These are phyloP conservation scores for Ailanthus altissimus DNA, from an alignment of 345 rosid genomes.

Conservation along the genomic window DNA sequence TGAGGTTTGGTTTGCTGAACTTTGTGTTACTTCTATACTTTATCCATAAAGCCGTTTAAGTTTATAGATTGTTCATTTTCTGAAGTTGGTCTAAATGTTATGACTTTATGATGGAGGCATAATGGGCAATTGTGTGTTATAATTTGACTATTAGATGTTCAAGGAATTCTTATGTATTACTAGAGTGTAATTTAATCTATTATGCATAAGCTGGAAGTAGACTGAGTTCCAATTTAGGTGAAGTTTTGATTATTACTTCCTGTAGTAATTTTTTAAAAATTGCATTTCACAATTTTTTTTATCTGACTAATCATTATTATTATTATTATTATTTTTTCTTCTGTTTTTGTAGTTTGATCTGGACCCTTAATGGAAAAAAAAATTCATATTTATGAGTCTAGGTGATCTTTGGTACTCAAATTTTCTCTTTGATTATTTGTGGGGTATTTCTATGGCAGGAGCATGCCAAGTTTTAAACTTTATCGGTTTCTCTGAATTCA, in stretches of 20 bases:
- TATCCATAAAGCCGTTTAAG: not conserved
- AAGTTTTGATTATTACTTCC: not conserved
- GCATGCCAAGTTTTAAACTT: not conserved
- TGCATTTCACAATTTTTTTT: not conserved
- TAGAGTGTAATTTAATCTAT: not conserved
- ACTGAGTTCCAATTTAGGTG: not conserved
- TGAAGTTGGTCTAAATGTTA: not conserved
- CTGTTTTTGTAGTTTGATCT: not conserved
- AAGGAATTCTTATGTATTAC: not conserved
- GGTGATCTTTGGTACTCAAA: not conserved
- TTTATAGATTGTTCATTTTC: not conserved
- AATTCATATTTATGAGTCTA: not conserved
- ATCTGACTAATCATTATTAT: not conserved
- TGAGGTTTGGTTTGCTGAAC: conserved; percentile 51
- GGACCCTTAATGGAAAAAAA: not conserved
- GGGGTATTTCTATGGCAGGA: not conserved
- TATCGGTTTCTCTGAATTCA: not conserved
- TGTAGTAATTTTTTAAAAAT: not conserved
- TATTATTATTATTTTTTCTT: too few species aligned
- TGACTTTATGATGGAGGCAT: not conserved
- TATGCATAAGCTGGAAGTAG: not conserved
- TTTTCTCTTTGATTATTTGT: not conserved
- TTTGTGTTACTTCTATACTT: not conserved
- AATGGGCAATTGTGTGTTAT: not conserved
- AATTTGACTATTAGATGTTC: not conserved